Evolutionary conservation across 192 early-diverging fungal species (phyloP).

Genomic region (Chytriomyces confervae): DNA sequence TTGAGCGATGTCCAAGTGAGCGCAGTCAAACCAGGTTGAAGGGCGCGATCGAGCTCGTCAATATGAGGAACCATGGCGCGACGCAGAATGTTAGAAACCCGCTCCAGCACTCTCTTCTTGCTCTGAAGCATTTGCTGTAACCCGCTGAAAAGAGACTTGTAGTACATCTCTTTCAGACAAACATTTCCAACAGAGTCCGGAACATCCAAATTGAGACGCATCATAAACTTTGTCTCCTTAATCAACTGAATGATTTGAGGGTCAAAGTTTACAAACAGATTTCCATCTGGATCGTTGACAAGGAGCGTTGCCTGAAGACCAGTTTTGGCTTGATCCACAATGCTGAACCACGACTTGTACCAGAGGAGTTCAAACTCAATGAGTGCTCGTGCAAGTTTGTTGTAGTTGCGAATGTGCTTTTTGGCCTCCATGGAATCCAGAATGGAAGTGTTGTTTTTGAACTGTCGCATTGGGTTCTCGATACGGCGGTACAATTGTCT

Average conservation of each 20-base stretch:
- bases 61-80: slow-evolving; percentile 65
- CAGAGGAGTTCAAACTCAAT: slow-evolving; percentile 70
- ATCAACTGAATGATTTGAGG: slow-evolving; percentile 66
- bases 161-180: slow-evolving; percentile 66
- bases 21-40: slow-evolving; percentile 66
- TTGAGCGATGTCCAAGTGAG: slow-evolving; percentile 69
- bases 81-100: slow-evolving; percentile 56
- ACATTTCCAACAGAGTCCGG: slow-evolving; percentile 61
- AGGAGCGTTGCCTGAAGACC: slow-evolving; percentile 68
- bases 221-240: slow-evolving; percentile 66
- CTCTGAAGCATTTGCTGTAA: slow-evolving; percentile 54
- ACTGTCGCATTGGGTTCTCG: slow-evolving; percentile 65
- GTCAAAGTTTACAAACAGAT: slow-evolving; percentile 67
- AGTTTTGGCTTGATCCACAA: slow-evolving; percentile 67
- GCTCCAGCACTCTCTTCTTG: slow-evolving; percentile 56
- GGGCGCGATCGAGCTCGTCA: slow-evolving; percentile 62
- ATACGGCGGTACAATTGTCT: slow-evolving; percentile 66
- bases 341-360: slow-evolving; percentile 62
- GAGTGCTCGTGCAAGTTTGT: slow-evolving; percentile 66
- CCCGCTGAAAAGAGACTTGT: slow-evolving; percentile 56
- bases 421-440: slow-evolving; percentile 64
- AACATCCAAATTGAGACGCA: slow-evolving; percentile 58
- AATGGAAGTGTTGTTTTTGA: slow-evolving; percentile 58
- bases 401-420: slow-evolving; percentile 73
- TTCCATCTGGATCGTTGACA: slow-evolving; percentile 60